Evolutionary conservation across 768 basidiomycete genomes (phyloP).

Genomic region (Phallus indusiatus): DNA sequence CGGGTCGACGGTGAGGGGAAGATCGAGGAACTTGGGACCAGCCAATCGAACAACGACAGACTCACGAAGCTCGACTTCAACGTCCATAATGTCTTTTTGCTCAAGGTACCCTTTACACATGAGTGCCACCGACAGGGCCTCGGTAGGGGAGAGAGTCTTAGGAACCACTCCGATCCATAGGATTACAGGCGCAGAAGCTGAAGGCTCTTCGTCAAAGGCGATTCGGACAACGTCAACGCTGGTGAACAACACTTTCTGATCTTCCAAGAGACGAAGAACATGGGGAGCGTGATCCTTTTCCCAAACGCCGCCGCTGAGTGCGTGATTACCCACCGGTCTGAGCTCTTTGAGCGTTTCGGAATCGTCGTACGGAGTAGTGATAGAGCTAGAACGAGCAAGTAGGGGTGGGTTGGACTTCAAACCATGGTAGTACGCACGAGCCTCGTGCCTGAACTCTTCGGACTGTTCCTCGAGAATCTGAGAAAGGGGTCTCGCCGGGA

Average conservation of each 20-base stretch:
- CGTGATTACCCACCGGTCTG: slow-evolving; percentile 17
- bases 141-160: slow-evolving; percentile 19
- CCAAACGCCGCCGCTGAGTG: slow-evolving; percentile 13
- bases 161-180: slow-evolving; percentile 29
- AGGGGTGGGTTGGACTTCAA: slow-evolving; percentile 21
- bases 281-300: slow-evolving; percentile 9
- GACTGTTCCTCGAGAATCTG: too few species aligned
- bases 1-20: too few species aligned
- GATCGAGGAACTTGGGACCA: neutral
- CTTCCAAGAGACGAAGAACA: slow-evolving; percentile 11
- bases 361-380: slow-evolving; percentile 14
- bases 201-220: slow-evolving; percentile 10
- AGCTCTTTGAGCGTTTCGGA: slow-evolving; percentile 21
- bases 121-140: slow-evolving; percentile 20
- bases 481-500: too few species aligned
- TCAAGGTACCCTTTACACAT: slow-evolving; percentile 18
- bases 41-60: slow-evolving; percentile 8
- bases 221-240: slow-evolving; percentile 16
- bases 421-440: slow-evolving; percentile 18
- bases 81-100: slow-evolving; percentile 20
- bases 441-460: slow-evolving; percentile 12
- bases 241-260: slow-evolving; percentile 13
- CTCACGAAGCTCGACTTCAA: slow-evolving; percentile 26
- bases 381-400: slow-evolving; percentile 21
- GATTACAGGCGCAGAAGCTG: slow-evolving; percentile 15